Evolutionary conservation across 352 stramenopile species (phyloP).

Genomic region (Pythium diclinum): DNA sequence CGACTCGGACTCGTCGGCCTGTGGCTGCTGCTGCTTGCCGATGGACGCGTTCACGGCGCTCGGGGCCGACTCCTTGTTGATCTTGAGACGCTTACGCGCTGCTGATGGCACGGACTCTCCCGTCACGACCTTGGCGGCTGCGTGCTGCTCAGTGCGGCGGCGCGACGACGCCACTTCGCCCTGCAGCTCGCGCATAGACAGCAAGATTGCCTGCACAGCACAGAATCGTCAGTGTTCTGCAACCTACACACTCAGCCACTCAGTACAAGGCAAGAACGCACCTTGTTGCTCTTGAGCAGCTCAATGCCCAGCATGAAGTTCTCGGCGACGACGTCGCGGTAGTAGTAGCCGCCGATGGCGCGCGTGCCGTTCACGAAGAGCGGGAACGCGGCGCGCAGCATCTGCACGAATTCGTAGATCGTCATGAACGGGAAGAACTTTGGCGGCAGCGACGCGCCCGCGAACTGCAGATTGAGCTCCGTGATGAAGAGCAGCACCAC

Average conservation of each 20-base stretch:
- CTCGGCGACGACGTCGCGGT: conserved; percentile 60
- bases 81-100: conserved; percentile 61
- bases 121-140: conserved; percentile 39
- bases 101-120: conserved; percentile 47
- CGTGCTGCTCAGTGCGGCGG: conserved; percentile 35
- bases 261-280: conserved; percentile 20
- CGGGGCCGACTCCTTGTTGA: conserved; percentile 46
- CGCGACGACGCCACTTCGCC: conserved; percentile 67
- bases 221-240: background rate
- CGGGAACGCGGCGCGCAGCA: conserved; percentile 93
- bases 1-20: conserved; percentile 22
- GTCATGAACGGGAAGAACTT: conserved; percentile 79
- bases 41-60: conserved; percentile 15
- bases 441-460: conserved; percentile 47
- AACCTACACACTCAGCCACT: background rate
- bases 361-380: conserved; percentile 96
- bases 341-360: conserved; percentile 92
- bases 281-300: conserved; percentile 79
- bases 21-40: conserved; percentile 9
- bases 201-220: conserved; percentile 53
- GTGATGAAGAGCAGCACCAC: conserved; percentile 92
- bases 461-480: conserved; percentile 91
- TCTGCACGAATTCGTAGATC: conserved; percentile 90
- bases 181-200: conserved; percentile 76
- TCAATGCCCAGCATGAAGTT: conserved; percentile 76